Percentiles rank a stretch among this genome's conserved stretches.
phyloP scores from a whole-genome alignment of 1,139 yeast genomes.

The Candida sp. region DNA sequence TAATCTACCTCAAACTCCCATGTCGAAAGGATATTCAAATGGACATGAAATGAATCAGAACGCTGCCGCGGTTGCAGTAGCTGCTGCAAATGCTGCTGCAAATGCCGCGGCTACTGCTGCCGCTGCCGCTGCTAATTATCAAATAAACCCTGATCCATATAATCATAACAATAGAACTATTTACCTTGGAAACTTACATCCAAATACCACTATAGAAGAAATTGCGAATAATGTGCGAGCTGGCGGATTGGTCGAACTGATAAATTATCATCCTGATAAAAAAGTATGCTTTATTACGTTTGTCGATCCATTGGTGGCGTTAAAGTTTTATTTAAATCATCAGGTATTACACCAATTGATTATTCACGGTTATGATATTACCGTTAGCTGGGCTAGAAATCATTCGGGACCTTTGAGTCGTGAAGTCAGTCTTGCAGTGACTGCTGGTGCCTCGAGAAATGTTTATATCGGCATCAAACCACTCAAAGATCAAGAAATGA shows the following conservation, averaged over 20 bases:
- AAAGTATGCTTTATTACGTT: conserved; percentile 44
- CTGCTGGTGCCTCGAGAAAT: conserved; percentile 49
- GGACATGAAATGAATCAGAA: background rate
- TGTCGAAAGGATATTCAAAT: background rate
- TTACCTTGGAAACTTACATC: conserved; percentile 43
- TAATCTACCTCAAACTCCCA: background rate
- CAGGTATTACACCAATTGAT: conserved; percentile 45
- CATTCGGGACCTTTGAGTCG: conserved; percentile 39
- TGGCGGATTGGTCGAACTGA: conserved; percentile 44
- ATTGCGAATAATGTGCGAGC: conserved; percentile 48
- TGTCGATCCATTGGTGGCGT: conserved; percentile 40
- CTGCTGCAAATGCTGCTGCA: conserved; percentile 3
- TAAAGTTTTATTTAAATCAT: conserved; percentile 40
- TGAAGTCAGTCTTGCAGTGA: conserved; percentile 41
- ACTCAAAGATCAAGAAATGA: conserved; percentile 16
- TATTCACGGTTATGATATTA: conserved; percentile 43
- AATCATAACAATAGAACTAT: conserved; percentile 41
- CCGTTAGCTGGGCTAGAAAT: conserved; percentile 47
- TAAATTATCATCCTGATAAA: conserved; percentile 34
- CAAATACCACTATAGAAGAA: conserved; percentile 44
- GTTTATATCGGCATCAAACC: conserved; percentile 41
- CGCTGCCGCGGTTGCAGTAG: conserved; percentile 1
- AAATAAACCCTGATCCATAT: conserved; percentile 17
- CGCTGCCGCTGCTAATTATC: conserved; percentile 2
- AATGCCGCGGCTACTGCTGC: background rate